A percentile compares a stretch with the other conserved stretches of the same genome.
Evolutionary conservation across 2,329 filamentous ascomycete genomes (phyloP).

Genomic region (Ophiostoma novo-ulmi): DNA sequence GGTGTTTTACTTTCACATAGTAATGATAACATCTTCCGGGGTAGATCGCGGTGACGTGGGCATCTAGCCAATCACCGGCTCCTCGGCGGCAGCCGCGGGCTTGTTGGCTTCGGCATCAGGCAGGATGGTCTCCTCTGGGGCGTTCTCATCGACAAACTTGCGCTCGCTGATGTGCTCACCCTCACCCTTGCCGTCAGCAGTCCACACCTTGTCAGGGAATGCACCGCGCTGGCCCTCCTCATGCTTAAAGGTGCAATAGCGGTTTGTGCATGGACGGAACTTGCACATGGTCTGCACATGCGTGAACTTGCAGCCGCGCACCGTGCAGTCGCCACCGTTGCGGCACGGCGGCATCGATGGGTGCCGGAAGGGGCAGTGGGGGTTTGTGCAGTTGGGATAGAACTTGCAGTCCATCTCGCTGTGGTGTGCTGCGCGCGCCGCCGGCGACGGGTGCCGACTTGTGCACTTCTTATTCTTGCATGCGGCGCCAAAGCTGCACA

Average conservation of each 20-base stretch:
- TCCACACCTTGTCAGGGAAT: slow-evolving; percentile 90
- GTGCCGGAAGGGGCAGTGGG: slow-evolving; percentile 82
- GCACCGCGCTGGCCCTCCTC: slow-evolving; percentile 81
- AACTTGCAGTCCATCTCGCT: slow-evolving; percentile 83
- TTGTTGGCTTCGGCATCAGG: slow-evolving; percentile 36
- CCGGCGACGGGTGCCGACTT: slow-evolving; percentile 85
- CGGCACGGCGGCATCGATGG: slow-evolving; percentile 80
- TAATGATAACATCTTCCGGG: neutral
- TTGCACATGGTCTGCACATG: slow-evolving; percentile 81
- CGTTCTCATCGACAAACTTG: slow-evolving; percentile 72
- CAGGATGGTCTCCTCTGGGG: slow-evolving; percentile 66
- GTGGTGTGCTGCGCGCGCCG: slow-evolving; percentile 71
- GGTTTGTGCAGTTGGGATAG: slow-evolving; percentile 86
- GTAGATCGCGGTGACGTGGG: neutral
- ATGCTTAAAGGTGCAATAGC: slow-evolving; percentile 83
- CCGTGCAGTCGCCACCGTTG: slow-evolving; percentile 83
- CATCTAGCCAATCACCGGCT: slow-evolving; percentile 6
- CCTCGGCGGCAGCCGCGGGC: neutral
- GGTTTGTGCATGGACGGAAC: slow-evolving; percentile 86
- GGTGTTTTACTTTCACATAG: neutral
- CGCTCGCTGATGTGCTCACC: slow-evolving; percentile 71
- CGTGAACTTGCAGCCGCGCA: slow-evolving; percentile 79
- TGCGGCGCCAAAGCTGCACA: slow-evolving; percentile 78
- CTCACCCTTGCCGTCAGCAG: slow-evolving; percentile 44
- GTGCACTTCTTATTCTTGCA: slow-evolving; percentile 97